Conservation (phyloP, 2,329 filamentous ascomycete species). For the Fusarium ramigenum region DNA sequence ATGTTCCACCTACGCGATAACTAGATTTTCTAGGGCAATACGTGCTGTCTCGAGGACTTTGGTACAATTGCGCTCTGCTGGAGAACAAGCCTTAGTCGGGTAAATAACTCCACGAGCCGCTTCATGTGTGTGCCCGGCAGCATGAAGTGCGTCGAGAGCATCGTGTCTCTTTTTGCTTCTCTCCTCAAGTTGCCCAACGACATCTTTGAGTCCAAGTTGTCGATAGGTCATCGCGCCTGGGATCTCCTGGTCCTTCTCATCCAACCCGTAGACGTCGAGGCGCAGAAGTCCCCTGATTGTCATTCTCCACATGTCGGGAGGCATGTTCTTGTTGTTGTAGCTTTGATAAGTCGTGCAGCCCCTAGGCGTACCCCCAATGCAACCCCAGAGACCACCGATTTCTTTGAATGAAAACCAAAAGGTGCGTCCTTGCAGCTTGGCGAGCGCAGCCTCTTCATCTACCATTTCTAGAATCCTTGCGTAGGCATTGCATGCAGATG, state of each 20-base stretch:
- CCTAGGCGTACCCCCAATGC: constrained; percentile 38
- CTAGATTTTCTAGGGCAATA: constrained; percentile 61
- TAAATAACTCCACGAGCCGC: constrained; percentile 42
- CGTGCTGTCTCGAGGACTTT: constrained; percentile 64
- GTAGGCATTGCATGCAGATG: constrained; percentile 67
- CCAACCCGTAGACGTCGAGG: constrained; percentile 66
- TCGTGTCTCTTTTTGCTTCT: constrained; percentile 60
- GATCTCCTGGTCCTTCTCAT: constrained; percentile 24
- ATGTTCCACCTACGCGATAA: constrained; percentile 57
- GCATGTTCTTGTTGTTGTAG: constrained; percentile 57
- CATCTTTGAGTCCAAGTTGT: constrained; percentile 63
- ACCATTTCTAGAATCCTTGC: constrained; percentile 63
- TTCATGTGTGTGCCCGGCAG: constrained; percentile 48
- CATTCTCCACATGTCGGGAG: constrained; percentile 63
- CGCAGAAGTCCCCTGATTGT: constrained; percentile 64
- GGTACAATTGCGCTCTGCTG: constrained; percentile 55
- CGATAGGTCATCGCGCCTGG: constrained; percentile 31
- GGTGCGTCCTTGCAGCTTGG: constrained; percentile 52
- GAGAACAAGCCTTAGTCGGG: constrained; percentile 40
- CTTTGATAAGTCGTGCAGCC: constrained; percentile 42
- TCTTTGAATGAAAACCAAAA: constrained; percentile 57
- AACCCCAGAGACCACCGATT: constrained; percentile 61
- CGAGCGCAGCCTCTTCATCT: constrained; percentile 59
- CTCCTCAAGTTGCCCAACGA: constrained; percentile 63
- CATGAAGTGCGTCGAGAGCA: constrained; percentile 57